phyloP scores from a whole-genome alignment of 192 early-diverging fungal species.

The Backusella morwellensis region DNA sequence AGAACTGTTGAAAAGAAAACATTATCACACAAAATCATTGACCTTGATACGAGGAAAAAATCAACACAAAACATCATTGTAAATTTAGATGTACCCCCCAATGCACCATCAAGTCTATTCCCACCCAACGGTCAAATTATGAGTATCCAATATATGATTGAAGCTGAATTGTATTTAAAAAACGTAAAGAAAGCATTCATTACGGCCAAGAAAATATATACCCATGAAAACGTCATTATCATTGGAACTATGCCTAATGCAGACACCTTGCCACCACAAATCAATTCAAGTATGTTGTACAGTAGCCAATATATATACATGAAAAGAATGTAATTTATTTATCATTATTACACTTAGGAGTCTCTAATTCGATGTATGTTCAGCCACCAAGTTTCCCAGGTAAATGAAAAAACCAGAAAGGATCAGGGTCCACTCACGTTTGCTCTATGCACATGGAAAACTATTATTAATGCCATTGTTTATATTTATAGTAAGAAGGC shows the following conservation, averaged over 20 bases:
- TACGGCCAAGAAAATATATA: background rate
- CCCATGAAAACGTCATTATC: constrained; percentile 6
- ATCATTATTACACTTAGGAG: background rate
- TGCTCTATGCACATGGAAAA: background rate
- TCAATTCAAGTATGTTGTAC: background rate
- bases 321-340: background rate
- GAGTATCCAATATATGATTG: background rate
- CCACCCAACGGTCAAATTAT: background rate
- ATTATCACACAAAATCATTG: background rate
- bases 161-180: background rate
- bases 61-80: background rate
- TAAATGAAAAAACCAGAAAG: background rate
- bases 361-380: background rate
- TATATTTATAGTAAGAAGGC: background rate
- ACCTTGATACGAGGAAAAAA: background rate
- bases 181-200: background rate
- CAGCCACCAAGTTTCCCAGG: background rate
- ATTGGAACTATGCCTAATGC: background rate
- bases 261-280: background rate
- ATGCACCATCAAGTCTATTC: background rate
- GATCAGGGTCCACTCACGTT: background rate
- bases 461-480: background rate
- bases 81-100: background rate
- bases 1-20: background rate
- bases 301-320: background rate